phyloP scores from a whole-genome alignment of 2,329 filamentous ascomycete species.

The Talaromyces sp. region DNA sequence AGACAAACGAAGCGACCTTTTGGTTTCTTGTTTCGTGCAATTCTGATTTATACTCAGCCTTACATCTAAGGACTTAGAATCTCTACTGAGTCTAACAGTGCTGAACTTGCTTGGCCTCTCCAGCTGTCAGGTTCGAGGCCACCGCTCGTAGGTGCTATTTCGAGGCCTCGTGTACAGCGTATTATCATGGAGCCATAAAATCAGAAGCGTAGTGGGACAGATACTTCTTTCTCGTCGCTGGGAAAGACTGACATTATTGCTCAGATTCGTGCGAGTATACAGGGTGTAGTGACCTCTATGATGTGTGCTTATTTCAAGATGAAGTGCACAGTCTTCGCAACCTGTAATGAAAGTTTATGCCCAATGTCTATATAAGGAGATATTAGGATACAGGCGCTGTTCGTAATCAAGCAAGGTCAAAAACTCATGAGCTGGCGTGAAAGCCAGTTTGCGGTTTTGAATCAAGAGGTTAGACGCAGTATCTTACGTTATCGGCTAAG shows the following conservation, averaged over 20 bases:
- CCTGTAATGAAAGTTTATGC: conserved; percentile 17
- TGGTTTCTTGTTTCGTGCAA: too few species aligned
- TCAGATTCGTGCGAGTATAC: conserved; percentile 85
- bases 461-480: not conserved
- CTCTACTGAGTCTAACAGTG: not conserved
- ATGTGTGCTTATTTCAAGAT: conserved; percentile 80
- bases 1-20: not conserved
- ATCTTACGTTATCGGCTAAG: conserved; percentile 76
- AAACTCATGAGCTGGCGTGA: not conserved
- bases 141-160: not conserved
- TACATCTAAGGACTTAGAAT: not conserved
- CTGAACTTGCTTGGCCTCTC: not conserved
- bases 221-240: conserved; percentile 60
- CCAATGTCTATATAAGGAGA: not conserved
- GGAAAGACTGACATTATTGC: conserved; percentile 90
- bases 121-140: too few species aligned
- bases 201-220: conserved; percentile 88
- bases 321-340: conserved; percentile 75
- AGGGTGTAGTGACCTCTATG: conserved; percentile 81
- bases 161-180: not conserved
- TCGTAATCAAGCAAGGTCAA: not conserved
- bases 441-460: not conserved
- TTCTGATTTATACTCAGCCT: not conserved
- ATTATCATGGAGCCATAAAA: conserved; percentile 71
- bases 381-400: not conserved